A percentile compares a stretch with the other conserved stretches of the same genome.
Conservation (phyloP, 2,329 filamentous ascomycete species). For the Aquanectria penicillioides region DNA sequence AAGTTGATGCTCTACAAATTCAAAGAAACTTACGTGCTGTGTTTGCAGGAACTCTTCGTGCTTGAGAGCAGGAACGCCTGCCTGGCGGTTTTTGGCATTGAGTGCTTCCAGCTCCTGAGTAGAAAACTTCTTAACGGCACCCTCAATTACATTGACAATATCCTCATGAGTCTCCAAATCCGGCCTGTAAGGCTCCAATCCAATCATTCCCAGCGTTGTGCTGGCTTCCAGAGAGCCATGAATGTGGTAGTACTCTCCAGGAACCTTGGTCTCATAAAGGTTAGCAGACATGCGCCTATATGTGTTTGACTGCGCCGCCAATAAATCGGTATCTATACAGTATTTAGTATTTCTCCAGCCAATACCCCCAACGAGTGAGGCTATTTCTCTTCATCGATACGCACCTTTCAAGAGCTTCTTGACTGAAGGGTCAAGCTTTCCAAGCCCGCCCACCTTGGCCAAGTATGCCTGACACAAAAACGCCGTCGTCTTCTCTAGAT, state of each 20-base stretch:
- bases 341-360: slow-evolving; percentile 8
- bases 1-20: background rate
- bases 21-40: slow-evolving; percentile 47
- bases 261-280: slow-evolving; percentile 73
- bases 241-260: slow-evolving; percentile 77
- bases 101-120: slow-evolving; percentile 65
- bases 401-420: slow-evolving; percentile 45
- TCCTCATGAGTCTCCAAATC: slow-evolving; percentile 69
- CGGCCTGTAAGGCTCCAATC: slow-evolving; percentile 68
- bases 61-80: slow-evolving; percentile 68
- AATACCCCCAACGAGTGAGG: background rate
- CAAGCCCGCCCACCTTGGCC: slow-evolving; percentile 49
- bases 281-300: slow-evolving; percentile 80
- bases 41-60: slow-evolving; percentile 68
- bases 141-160: slow-evolving; percentile 68
- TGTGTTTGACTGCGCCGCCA: slow-evolving; percentile 74
- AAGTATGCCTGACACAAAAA: slow-evolving; percentile 53
- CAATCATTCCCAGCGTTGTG: slow-evolving; percentile 76
- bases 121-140: slow-evolving; percentile 64
- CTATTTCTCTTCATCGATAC: too few relatives aligned
- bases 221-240: slow-evolving; percentile 79
- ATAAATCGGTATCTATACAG: slow-evolving; percentile 72
- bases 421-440: slow-evolving; percentile 50
- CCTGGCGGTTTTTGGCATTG: slow-evolving; percentile 66
- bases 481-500: slow-evolving; percentile 53